Conservation (phyloP, 140 eudicot species). For the Flaveria floridana region DNA sequence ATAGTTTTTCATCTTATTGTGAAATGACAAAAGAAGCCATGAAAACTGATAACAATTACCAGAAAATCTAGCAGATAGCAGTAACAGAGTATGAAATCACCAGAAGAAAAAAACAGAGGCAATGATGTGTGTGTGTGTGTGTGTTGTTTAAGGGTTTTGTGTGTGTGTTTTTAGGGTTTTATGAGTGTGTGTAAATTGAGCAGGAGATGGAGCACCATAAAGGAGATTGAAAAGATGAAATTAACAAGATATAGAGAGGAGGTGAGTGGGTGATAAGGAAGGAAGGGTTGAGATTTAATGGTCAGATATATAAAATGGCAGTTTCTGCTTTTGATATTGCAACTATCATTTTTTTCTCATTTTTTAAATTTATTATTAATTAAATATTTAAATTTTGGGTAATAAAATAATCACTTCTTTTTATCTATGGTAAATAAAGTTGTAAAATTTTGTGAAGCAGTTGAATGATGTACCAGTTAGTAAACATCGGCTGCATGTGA, state of each 20-base stretch:
- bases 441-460: not conserved
- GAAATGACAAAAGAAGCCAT: slow-evolving; percentile 24
- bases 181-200: slow-evolving; percentile 24
- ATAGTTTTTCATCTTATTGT: not conserved
- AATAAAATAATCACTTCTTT: not conserved
- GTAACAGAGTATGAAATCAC: slow-evolving; percentile 31
- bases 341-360: slow-evolving; percentile 27
- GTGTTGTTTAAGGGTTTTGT: slow-evolving; percentile 17
- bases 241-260: slow-evolving; percentile 35
- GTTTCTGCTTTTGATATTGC: slow-evolving; percentile 36
- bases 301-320: slow-evolving; percentile 69
- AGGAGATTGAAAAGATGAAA: slow-evolving; percentile 26
- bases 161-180: slow-evolving; percentile 28
- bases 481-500: not conserved
- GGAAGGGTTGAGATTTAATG: slow-evolving; percentile 95
- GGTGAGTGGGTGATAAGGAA: slow-evolving; percentile 79
- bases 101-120: slow-evolving; percentile 24
- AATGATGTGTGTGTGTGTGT: slow-evolving; percentile 18
- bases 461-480: too few species aligned
- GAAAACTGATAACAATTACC: slow-evolving; percentile 33
- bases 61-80: slow-evolving; percentile 31
- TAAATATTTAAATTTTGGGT: not conserved
- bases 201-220: slow-evolving; percentile 28
- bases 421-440: not conserved
- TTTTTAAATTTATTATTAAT: not conserved